phyloP scores from a whole-genome alignment of 352 stramenopile genomes.

The Ophiocytium majus region DNA sequence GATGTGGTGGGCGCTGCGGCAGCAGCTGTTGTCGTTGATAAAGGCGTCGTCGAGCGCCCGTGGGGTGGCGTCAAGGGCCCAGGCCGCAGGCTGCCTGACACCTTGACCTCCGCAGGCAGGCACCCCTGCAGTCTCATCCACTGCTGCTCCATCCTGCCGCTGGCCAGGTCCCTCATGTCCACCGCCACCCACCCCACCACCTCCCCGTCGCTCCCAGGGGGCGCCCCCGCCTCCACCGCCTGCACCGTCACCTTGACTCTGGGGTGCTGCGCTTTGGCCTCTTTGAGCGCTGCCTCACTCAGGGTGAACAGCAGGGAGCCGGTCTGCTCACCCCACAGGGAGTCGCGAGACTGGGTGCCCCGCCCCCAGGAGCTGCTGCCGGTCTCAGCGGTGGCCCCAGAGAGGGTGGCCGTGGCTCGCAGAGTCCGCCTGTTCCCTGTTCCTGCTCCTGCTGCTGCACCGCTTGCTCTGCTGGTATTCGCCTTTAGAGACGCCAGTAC shows the following conservation, averaged over 20 bases:
- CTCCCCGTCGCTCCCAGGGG: not conserved
- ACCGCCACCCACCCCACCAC: slow-evolving; percentile 40
- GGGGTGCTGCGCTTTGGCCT: slow-evolving; percentile 47
- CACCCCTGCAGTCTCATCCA: slow-evolving; percentile 47
- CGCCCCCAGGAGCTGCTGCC: slow-evolving; percentile 37
- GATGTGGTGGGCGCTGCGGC: too few species aligned
- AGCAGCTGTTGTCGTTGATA: too few species aligned
- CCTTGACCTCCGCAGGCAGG: slow-evolving; percentile 41
- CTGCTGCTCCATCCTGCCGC: slow-evolving; percentile 35
- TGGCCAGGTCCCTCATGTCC: slow-evolving; percentile 48
- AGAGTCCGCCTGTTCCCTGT: slow-evolving; percentile 16
- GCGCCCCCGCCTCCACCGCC: not conserved
- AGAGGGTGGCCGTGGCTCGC: slow-evolving; percentile 36
- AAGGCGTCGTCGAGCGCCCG: not conserved
- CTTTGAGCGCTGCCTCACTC: slow-evolving; percentile 33
- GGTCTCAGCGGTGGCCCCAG: slow-evolving; percentile 35
- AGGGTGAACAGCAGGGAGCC: slow-evolving; percentile 37
- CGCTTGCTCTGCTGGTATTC: too few species aligned
- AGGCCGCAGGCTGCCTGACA: slow-evolving; percentile 37
- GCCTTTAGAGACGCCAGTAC: too few species aligned
- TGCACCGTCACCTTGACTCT: slow-evolving; percentile 32
- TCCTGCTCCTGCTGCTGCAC: slow-evolving; percentile 23
- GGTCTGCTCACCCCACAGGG: slow-evolving; percentile 27
- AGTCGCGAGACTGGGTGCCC: slow-evolving; percentile 33
- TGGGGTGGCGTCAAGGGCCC: slow-evolving; percentile 5